Evolutionary conservation across 1,139 yeast species (phyloP).

Genomic region (Lodderomyces beijingensis): DNA sequence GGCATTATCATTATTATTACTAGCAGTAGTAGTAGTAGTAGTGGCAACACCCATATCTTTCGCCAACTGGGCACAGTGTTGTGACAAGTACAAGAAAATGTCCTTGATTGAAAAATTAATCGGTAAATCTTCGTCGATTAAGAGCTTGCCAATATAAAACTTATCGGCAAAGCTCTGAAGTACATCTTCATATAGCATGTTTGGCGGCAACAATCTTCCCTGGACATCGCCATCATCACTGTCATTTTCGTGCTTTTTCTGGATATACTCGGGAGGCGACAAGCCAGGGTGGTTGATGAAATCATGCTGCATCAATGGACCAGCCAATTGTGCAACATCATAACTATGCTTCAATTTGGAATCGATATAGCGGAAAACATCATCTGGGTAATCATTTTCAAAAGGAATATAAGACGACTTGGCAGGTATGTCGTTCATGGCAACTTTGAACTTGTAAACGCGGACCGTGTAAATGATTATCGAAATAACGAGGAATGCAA

Average conservation of each 20-base stretch:
- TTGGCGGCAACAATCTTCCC: conserved; percentile 50
- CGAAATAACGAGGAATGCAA: conserved; percentile 49
- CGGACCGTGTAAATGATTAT: conserved; percentile 48
- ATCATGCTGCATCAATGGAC: conserved; percentile 39
- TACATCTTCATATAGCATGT: conserved; percentile 61
- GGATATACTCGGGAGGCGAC: conserved; percentile 42
- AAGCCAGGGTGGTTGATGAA: conserved; percentile 63
- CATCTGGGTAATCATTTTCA: conserved; percentile 57
- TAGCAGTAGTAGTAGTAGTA: too few relatives aligned
- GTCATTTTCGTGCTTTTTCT: conserved; percentile 20
- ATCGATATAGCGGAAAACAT: conserved; percentile 33
- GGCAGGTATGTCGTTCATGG: conserved; percentile 72
- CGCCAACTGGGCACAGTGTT: conserved; percentile 5
- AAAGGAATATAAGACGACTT: conserved; percentile 62
- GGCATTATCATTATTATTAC: conserved; percentile 3
- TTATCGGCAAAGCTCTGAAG: conserved; percentile 53
- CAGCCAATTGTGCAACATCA: conserved; percentile 45
- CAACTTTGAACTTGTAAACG: conserved; percentile 52
- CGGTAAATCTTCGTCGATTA: conserved; percentile 37
- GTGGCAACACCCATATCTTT: background rate
- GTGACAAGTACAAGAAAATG: conserved; percentile 26
- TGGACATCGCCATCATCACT: conserved; percentile 6
- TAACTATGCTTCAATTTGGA: conserved; percentile 42
- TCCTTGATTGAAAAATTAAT: conserved; percentile 45
- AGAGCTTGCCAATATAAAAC: conserved; percentile 38